These are phyloP conservation scores for Pseudogymnoascus sp. DNA, from an alignment of 2,329 filamentous ascomycete genomes.

Conservation along the genomic window DNA sequence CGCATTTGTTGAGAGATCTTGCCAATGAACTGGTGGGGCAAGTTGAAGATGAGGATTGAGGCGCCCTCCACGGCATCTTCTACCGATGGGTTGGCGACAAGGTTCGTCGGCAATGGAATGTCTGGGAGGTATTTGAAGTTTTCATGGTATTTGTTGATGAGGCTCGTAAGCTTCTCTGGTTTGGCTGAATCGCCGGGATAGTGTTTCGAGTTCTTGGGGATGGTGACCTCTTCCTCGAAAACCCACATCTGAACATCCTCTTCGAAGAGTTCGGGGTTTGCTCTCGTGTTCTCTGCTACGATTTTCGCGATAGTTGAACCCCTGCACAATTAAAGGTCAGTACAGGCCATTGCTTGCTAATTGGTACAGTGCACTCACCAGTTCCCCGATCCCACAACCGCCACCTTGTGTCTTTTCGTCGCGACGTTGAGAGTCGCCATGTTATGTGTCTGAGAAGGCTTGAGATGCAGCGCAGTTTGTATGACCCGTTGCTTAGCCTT, in stretches of 20 bases:
- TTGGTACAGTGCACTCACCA: slow-evolving; percentile 50
- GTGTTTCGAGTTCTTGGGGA: slow-evolving; percentile 64
- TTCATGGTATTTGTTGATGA: slow-evolving; percentile 91
- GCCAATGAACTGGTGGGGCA: slow-evolving; percentile 91
- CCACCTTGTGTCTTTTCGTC: slow-evolving; percentile 80
- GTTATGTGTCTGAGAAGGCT: slow-evolving; percentile 13
- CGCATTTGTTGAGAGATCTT: slow-evolving; percentile 76
- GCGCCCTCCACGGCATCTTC: slow-evolving; percentile 73
- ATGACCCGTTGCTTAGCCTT: slow-evolving; percentile 6
- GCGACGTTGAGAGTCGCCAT: slow-evolving; percentile 37
- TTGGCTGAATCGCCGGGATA: slow-evolving; percentile 52
- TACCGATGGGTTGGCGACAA: slow-evolving; percentile 76
- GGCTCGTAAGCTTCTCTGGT: slow-evolving; percentile 75
- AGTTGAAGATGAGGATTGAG: slow-evolving; percentile 89
- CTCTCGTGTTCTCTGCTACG: slow-evolving; percentile 80
- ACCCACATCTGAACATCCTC: slow-evolving; percentile 97
- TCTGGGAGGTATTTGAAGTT: slow-evolving; percentile 97
- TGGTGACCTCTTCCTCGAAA: slow-evolving; percentile 79
- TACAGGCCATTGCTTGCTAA: neutral
- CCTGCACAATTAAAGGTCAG: slow-evolving; percentile 40
- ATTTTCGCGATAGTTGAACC: slow-evolving; percentile 97
- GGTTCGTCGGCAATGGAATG: slow-evolving; percentile 72
- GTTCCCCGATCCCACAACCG: slow-evolving; percentile 91
- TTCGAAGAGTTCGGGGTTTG: slow-evolving; percentile 74
- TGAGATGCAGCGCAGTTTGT: slow-evolving; percentile 7